Percentiles rank a stretch among this genome's conserved stretches.
phyloP scores from a whole-genome alignment of 495 filamentous ascomycete genomes.

The Aspergillus bridgeri region DNA sequence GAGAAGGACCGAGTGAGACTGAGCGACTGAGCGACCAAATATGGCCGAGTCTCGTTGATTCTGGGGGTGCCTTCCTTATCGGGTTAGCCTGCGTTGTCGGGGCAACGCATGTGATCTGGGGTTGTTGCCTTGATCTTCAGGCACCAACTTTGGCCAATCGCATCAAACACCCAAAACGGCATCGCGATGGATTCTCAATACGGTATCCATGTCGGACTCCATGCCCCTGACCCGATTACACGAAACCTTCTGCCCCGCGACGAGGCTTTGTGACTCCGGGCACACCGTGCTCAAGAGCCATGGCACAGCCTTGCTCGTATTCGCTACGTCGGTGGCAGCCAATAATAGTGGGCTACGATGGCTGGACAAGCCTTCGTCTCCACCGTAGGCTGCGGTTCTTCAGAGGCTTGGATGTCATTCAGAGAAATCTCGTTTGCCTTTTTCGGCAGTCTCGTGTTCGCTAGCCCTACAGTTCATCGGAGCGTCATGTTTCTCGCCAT shows the following conservation, averaged over 20 bases:
- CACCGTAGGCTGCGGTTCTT: neutral
- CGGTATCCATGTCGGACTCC: neutral
- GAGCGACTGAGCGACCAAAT: neutral
- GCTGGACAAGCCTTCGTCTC: neutral
- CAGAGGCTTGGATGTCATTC: neutral
- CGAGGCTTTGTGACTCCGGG: neutral
- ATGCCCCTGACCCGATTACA: too few species aligned
- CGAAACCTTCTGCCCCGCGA: neutral
- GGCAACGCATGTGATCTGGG: slow-evolving; percentile 15
- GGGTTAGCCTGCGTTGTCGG: slow-evolving; percentile 13
- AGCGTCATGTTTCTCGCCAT: neutral
- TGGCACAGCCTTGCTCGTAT: slow-evolving; percentile 18
- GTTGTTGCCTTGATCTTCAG: slow-evolving; percentile 11
- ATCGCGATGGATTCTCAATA: neutral
- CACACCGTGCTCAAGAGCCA: neutral
- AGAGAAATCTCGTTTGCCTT: neutral
- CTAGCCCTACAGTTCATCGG: slow-evolving; percentile 7
- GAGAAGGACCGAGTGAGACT: neutral
- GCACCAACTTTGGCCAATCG: neutral
- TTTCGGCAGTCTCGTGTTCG: slow-evolving; percentile 27
- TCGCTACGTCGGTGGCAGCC: slow-evolving; percentile 4
- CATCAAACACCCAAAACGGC: neutral
- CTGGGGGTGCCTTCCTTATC: slow-evolving; percentile 2
- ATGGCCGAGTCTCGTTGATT: neutral
- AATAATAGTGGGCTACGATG: neutral